phyloP scores from a whole-genome alignment of 2,329 filamentous ascomycete species.

The Cercospora berteroae region DNA sequence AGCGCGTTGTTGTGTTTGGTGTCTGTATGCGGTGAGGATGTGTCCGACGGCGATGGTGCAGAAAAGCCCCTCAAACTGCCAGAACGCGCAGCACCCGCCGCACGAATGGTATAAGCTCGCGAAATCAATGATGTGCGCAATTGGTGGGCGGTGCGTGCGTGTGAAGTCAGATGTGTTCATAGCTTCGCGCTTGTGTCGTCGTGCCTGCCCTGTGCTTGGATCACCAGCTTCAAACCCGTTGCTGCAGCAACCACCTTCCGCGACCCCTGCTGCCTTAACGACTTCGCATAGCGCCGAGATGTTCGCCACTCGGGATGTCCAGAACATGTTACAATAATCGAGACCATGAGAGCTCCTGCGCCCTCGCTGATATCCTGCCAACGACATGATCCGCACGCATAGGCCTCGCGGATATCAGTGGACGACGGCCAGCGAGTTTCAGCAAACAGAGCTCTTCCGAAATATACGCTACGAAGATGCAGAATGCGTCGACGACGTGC shows the following conservation, averaged over 20 bases:
- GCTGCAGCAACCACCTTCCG: constrained; percentile 1
- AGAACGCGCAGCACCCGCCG: not conserved
- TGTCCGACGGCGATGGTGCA: not conserved
- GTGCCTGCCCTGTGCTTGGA: not conserved
- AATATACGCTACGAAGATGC: constrained; percentile 29
- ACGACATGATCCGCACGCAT: constrained; percentile 34
- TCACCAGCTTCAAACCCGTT: not conserved
- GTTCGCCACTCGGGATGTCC: not conserved
- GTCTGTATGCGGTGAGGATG: not conserved
- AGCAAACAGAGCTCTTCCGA: constrained; percentile 32
- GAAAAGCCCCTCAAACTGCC: not conserved
- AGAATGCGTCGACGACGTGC: constrained; percentile 34
- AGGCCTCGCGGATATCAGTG: constrained; percentile 33
- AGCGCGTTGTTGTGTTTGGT: constrained; percentile 24
- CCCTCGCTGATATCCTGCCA: not conserved
- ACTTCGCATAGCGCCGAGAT: not conserved
- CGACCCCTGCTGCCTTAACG: constrained; percentile 7
- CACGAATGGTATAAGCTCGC: not conserved
- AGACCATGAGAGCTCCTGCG: constrained; percentile 1
- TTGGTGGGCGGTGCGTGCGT: constrained; percentile 4
- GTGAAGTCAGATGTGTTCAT: constrained; percentile 3
- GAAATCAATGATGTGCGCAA: constrained; percentile 1
- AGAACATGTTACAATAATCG: not conserved
- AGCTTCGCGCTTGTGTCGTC: constrained; percentile 2
- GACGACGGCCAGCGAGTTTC: constrained; percentile 34